Evolutionary conservation across 2,329 filamentous ascomycete genomes (phyloP).

Genomic region (Elsinoe batatas): DNA sequence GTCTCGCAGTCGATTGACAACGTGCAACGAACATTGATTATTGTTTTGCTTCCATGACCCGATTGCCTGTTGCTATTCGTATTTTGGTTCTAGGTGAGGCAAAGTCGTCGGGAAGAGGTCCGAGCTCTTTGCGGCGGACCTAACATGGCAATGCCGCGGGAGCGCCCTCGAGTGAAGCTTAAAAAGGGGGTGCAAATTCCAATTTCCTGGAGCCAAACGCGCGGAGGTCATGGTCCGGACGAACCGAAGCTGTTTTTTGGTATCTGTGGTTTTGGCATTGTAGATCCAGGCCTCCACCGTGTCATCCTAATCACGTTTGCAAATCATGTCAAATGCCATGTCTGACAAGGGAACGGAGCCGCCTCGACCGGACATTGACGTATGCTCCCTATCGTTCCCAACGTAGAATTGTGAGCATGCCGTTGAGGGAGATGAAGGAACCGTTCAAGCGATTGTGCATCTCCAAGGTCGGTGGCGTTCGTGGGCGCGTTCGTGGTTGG

Average conservation of each 20-base stretch:
- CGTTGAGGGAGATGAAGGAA: neutral
- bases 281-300: neutral
- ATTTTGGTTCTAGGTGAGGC: neutral
- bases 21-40: slow-evolving; percentile 9
- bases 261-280: neutral
- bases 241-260: neutral
- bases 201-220: neutral
- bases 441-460: neutral
- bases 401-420: slow-evolving; percentile 1
- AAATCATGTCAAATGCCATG: neutral
- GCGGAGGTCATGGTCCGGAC: neutral
- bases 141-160: neutral
- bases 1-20: slow-evolving; percentile 5
- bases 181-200: no score
- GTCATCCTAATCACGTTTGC: neutral
- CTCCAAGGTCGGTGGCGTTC: neutral
- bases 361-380: neutral
- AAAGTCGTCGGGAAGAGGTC: neutral
- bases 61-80: neutral
- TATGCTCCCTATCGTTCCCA: neutral
- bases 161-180: neutral
- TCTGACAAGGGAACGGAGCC: neutral
- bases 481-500: neutral
- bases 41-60: neutral
- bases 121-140: neutral